Evolutionary conservation across 225 moss, liverwort and hornwort genomes (phyloP), one percentile per base, ranked within the genome.

Genomic region (Sphagnum tenellum): DNA sequence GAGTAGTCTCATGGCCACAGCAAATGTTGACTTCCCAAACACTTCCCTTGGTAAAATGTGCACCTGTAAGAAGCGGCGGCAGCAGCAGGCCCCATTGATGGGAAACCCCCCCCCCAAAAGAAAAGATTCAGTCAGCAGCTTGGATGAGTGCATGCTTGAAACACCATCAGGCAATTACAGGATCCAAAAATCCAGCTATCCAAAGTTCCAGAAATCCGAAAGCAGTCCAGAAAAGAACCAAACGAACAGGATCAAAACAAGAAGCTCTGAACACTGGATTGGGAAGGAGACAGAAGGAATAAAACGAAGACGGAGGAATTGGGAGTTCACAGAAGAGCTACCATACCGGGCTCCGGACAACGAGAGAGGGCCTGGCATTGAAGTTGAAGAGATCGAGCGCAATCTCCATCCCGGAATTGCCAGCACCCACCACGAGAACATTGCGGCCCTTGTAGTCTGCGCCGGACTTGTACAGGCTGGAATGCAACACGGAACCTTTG

Each of bases 351-450:
- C 87, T 85, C 9, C 94, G 83, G 46, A 74, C 94, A 1, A 91
- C 94, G 4, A 94, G 77, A 4, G 89, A 80, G 0, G 94, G 88
- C 64, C 57, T 64, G 1, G 91, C 94, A 50, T 72, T 64, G 66
- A 81, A 82, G 72, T 91, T 94, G 8, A 79, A 82, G 0, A 94
- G 72, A 62, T 94, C 94, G 0, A 94, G 74, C 7, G 94, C 91
- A 69, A 94, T 94, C 70, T 94, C 94, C 94, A 94, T 94, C 2
- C 94, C 94, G 0, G 91, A 91, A 76, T 94, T 94, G 0, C 94
- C 91, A 64, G 91, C 91, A 0, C 94, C 94, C 2, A 94, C 91
- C 0, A 94, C 94, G 1, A 94, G 70, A 2, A 94, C 89, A 0
- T 79, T 72, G 64, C 81, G 60, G 5, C 79, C 79, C 3, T 49